Percentiles rank a stretch among this genome's conserved stretches.
Conservation (phyloP, 2,329 filamentous ascomycete genomes). For the Hypoxylon sp. region DNA sequence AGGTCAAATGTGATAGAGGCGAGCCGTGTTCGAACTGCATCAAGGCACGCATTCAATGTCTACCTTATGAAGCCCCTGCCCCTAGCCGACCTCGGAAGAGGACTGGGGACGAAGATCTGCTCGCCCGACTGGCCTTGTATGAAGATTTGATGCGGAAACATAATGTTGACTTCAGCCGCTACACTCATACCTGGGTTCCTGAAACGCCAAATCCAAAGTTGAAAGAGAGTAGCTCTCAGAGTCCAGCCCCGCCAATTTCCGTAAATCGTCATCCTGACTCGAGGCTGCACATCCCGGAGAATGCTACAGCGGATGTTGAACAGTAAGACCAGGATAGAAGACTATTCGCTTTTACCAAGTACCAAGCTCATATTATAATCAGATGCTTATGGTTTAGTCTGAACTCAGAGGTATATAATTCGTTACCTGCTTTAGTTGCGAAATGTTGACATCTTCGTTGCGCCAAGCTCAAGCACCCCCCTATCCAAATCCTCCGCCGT, state of each 20-base stretch:
- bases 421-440: not conserved
- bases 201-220: not conserved
- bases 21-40: constrained; percentile 71
- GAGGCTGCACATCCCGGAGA: not conserved
- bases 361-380: not conserved
- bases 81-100: constrained; percentile 19
- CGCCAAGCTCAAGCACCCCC: not conserved
- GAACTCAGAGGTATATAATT: not conserved
- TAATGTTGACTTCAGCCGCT: not conserved
- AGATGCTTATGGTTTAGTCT: not conserved
- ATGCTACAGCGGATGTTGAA: not conserved
- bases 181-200: not conserved
- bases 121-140: not conserved
- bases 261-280: not conserved
- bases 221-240: not conserved
- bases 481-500: not conserved
- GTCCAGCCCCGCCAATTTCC: not conserved
- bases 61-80: constrained; percentile 72
- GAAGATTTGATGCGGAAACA: not conserved
- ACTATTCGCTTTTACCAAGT: not conserved
- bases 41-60: constrained; percentile 62
- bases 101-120: constrained; percentile 41
- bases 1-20: constrained; percentile 73
- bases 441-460: not conserved
- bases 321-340: not conserved